phyloP scores from a whole-genome alignment of 2,329 filamentous ascomycete species.

The Trichophyton verrucosum region DNA sequence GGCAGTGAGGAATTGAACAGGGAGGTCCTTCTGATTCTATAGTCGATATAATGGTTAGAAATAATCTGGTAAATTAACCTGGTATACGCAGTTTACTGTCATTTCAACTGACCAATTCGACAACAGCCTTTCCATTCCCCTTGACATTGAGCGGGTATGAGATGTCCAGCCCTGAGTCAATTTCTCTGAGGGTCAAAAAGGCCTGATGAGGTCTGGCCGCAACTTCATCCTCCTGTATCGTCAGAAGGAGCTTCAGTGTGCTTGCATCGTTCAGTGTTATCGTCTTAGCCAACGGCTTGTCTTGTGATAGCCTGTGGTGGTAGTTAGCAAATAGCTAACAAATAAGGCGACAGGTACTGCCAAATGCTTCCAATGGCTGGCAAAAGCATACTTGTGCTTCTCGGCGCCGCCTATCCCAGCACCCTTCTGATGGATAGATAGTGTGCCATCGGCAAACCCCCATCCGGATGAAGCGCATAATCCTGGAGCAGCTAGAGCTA shows the following conservation, averaged over 20 bases:
- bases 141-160: slow-evolving; percentile 76
- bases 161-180: slow-evolving; percentile 63
- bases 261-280: slow-evolving; percentile 56
- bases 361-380: background rate
- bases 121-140: slow-evolving; percentile 71
- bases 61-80: background rate
- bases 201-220: slow-evolving; percentile 85
- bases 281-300: slow-evolving; percentile 49
- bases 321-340: background rate
- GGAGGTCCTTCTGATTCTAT: slow-evolving; percentile 80
- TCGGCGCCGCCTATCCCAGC: slow-evolving; percentile 39
- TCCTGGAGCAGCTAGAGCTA: slow-evolving; percentile 24
- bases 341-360: background rate
- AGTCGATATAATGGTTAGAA: slow-evolving; percentile 6
- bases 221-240: slow-evolving; percentile 64
- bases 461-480: slow-evolving; percentile 41
- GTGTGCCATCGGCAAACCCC: slow-evolving; percentile 52
- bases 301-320: slow-evolving; percentile 43
- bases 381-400: slow-evolving; percentile 44
- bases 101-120: slow-evolving; percentile 61
- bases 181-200: slow-evolving; percentile 72
- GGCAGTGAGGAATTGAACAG: slow-evolving; percentile 62
- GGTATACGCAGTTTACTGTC: background rate
- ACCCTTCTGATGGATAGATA: slow-evolving; percentile 49
- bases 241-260: slow-evolving; percentile 69